Base-by-base conservation (phyloP, 2,329 filamentous ascomycete genomes). In the Botrytis paeoniae region DNA sequence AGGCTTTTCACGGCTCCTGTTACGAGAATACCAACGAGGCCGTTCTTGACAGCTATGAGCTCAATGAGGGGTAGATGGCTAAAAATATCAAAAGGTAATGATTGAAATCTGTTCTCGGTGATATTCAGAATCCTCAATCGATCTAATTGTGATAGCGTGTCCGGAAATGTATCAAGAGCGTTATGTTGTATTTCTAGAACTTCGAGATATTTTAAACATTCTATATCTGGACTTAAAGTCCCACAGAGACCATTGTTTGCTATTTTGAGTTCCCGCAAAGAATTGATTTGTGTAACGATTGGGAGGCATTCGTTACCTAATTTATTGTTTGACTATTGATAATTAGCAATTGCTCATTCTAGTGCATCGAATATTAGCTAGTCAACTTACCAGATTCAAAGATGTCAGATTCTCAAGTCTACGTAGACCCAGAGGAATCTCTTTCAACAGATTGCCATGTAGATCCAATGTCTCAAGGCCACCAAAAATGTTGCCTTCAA, bases 111-210 rank as follows among this genome's bases (percentile, higher is more conserved):
- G 78, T 99, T 99, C 76, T 94, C 89, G 73, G 91, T 89, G 35
- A 98, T 81, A 79, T 97, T 95, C 69, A 98, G 84, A 16, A 92
- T 87, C 39, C 92, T 90, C 43, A 99, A 86, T 37, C 87, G 88
- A 4, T 85, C 84, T 75, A 98, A 86, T 41, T 88, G 87, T n/a
- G 86, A 86, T 2, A 98, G 80, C 20, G 88, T 87, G 16, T 87
- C 83, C 0, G 94, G 93, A 25, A 99, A 84, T 1, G 86, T 85
- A 12, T 91, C 89, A 32, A 99, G 86, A 74, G 89, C 89, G 82
- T 99, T 99, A 22, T 88, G 88, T 75, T 93, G 93, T 14, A 98
- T 80, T 75, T 98, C 95, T 14, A 98, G 85, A 29, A 90, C 87
- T 80, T 98, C 94, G 0, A 99, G 85, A 69, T 90, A 89, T 51